Conservation (phyloP, 306 rosid genomes). For the Myrica gale region DNA sequence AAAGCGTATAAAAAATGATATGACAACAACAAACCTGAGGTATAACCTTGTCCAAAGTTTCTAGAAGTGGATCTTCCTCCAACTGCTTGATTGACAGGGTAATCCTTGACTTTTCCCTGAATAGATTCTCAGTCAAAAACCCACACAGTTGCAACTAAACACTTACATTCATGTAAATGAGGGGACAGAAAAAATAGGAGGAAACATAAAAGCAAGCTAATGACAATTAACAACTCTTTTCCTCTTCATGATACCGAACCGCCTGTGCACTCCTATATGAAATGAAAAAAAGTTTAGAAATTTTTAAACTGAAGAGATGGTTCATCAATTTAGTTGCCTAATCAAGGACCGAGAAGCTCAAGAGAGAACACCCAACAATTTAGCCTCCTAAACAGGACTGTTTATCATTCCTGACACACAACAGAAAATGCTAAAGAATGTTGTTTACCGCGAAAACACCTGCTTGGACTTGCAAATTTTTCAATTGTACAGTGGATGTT, state of each 20-base stretch:
- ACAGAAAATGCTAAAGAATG: neutral
- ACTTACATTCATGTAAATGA: neutral
- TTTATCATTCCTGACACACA: neutral
- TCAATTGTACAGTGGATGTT: neutral
- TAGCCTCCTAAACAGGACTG: neutral
- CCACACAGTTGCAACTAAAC: neutral
- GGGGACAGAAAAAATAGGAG: neutral
- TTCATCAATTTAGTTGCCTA: neutral
- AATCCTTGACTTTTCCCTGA: constrained; percentile 53
- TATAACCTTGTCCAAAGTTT: constrained; percentile 93
- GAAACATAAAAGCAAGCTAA: neutral
- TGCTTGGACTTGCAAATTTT: neutral
- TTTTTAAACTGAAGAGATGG: neutral
- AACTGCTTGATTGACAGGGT: constrained; percentile 74
- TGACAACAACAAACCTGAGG: constrained; percentile 66
- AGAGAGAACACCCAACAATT: neutral
- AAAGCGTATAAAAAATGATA: neutral
- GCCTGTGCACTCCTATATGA: neutral
- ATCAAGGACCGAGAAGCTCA: neutral
- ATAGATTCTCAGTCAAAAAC: constrained; percentile 2
- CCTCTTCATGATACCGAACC: neutral
- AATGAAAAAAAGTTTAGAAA: constrained; percentile 1
- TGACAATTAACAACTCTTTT: neutral
- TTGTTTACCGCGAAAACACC: neutral
- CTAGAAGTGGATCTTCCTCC: constrained; percentile 95